A percentile compares a stretch with the other conserved stretches of the same genome.
Evolutionary conservation across 2,329 filamentous ascomycete genomes (phyloP).

Genomic region (Chlorencoelia australis): DNA sequence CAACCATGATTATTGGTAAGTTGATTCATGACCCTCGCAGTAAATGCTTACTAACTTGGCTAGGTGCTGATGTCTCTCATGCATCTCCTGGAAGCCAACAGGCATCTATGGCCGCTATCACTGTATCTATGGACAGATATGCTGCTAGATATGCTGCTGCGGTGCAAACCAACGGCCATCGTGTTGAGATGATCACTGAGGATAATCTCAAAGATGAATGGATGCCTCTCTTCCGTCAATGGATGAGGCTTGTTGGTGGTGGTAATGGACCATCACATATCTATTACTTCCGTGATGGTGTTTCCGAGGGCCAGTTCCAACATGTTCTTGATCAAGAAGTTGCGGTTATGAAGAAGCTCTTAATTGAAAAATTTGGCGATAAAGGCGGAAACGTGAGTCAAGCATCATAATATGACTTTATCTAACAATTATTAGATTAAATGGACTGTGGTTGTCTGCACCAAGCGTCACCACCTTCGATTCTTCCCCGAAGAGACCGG

Average conservation of each 20-base stretch:
- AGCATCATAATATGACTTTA: background rate
- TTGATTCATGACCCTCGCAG: background rate
- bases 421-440: conserved; percentile 31
- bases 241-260: conserved; percentile 46
- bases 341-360: conserved; percentile 51
- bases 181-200: conserved; percentile 66
- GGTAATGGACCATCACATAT: conserved; percentile 58
- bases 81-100: conserved; percentile 54
- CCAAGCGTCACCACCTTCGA: conserved; percentile 89
- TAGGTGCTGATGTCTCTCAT: conserved; percentile 88
- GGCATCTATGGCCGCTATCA: conserved; percentile 79
- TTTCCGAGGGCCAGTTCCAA: conserved; percentile 75
- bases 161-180: conserved; percentile 73
- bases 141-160: conserved; percentile 68
- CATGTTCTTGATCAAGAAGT: conserved; percentile 77
- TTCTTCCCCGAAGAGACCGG: conserved; percentile 66
- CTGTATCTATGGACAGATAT: conserved; percentile 64
- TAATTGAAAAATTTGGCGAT: conserved; percentile 33
- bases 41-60: conserved; percentile 31
- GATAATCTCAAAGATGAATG: conserved; percentile 59
- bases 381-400: conserved; percentile 18
- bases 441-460: conserved; percentile 79
- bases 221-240: conserved; percentile 50
- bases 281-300: conserved; percentile 89
- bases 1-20: conserved; percentile 68